phyloP scores from a whole-genome alignment of 768 basidiomycete species.

The Suillus variegatus region DNA sequence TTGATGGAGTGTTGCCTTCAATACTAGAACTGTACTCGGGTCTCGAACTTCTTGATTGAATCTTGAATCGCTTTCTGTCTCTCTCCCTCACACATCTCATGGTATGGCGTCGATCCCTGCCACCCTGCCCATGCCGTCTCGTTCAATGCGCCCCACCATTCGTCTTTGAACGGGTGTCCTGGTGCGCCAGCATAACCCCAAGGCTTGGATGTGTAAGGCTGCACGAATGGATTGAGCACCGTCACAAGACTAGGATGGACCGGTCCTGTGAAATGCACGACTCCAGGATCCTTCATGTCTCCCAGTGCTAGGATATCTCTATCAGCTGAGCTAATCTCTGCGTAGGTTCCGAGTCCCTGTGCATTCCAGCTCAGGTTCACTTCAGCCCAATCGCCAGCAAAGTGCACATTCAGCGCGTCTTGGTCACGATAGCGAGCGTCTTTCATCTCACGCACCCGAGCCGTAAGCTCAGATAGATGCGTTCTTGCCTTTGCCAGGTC shows the following conservation, averaged over 20 bases:
- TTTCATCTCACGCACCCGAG: constrained; percentile 26
- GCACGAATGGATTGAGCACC: constrained; percentile 53
- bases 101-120: constrained; percentile 26
- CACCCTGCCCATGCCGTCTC: constrained; percentile 46
- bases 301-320: constrained; percentile 34
- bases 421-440: constrained; percentile 44
- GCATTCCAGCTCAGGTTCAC: constrained; percentile 53
- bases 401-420: constrained; percentile 51
- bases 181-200: constrained; percentile 59
- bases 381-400: constrained; percentile 43
- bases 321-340: constrained; percentile 34
- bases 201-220: constrained; percentile 42
- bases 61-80: constrained; percentile 15
- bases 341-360: constrained; percentile 58
- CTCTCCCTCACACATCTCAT: constrained; percentile 17
- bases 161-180: constrained; percentile 46
- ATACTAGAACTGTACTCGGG: neutral
- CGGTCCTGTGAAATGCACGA: constrained; percentile 63
- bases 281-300: constrained; percentile 40
- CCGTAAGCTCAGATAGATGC: constrained; percentile 26
- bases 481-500: constrained; percentile 44
- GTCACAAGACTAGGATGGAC: constrained; percentile 46
- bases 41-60: neutral
- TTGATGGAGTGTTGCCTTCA: neutral
- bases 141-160: constrained; percentile 48